phyloP scores from a whole-genome alignment of 495 filamentous ascomycete genomes.

The Cercophora samala region DNA sequence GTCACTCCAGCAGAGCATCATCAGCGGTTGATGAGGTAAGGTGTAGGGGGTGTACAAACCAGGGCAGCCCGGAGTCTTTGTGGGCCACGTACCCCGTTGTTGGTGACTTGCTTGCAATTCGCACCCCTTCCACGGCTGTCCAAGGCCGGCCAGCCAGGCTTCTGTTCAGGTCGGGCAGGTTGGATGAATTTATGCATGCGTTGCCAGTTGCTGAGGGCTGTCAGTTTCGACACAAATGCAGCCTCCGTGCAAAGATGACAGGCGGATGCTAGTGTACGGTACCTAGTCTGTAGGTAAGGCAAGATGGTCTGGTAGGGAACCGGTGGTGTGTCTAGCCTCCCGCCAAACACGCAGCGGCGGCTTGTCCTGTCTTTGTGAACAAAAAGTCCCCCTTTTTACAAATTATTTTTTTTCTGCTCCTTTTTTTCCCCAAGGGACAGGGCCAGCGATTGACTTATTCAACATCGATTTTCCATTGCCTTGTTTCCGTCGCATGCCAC shows the following conservation, averaged over 20 bases:
- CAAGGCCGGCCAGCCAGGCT: neutral
- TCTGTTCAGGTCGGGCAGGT: neutral
- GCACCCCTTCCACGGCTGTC: constrained; percentile 15
- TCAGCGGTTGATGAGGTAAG: neutral
- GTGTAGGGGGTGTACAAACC: constrained; percentile 29
- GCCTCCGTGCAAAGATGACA: no score
- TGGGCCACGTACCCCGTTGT: constrained; percentile 10
- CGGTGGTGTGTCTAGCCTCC: constrained; percentile 16
- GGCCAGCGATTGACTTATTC: constrained; percentile 3
- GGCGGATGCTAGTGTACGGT: no score
- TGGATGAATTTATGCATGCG: neutral
- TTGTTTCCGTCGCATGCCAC: constrained; percentile 19
- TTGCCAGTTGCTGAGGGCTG: neutral
- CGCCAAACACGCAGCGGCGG: constrained; percentile 14
- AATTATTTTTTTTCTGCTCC: constrained; percentile 28
- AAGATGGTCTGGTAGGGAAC: neutral
- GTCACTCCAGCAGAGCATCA: neutral
- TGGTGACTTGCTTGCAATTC: neutral
- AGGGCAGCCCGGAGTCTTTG: constrained; percentile 21
- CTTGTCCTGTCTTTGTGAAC: constrained; percentile 23
- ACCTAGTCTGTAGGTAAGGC: neutral
- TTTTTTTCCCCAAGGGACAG: constrained; percentile 15
- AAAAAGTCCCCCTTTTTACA: constrained; percentile 17
- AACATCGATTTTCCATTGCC: constrained; percentile 1
- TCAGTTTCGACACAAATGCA: neutral